Base-by-base conservation (phyloP, 2,329 filamentous ascomycete genomes). In the Lasiodiplodia citricola region DNA sequence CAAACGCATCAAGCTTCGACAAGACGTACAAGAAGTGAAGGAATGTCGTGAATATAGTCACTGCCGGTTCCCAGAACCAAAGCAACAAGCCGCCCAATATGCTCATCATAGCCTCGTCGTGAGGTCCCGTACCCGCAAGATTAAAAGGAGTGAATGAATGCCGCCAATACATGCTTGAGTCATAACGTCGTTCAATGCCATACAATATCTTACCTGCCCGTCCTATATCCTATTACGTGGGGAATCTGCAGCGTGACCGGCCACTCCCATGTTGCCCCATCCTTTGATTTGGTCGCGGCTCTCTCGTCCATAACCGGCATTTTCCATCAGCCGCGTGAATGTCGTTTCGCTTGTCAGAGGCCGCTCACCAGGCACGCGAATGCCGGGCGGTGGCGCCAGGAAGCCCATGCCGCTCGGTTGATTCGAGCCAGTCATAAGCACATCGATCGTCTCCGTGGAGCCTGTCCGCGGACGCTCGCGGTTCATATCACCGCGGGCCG, bases 361-460 rank as follows among this genome's bases (percentile, higher is more conserved):
- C 13, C 79, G 57, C 31, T 55, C 41, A 11, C 54, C 28, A 8
- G 55, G 25, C 18, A 37, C 70, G 41, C 78, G 65, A 16, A 67
- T 25, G 23, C 50, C 44, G 0, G 65, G 65, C 16, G 65, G 65
- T 7, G 65, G 55, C 2, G 65, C 65, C 11, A 67, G 31, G 41
- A 58, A 58, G 44, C 55, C 55, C 41, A 58, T 67, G 54, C 41
- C 64, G 18, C 54, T 66, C 37, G 51, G 25, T 23, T 56, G 52
- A 28, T 57, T 47, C 4, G 75, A 75, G n/a, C 77, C 74, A 5
- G 77, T 78, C 79, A 81, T 80, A n/a, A 80, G 70, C 25, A 83
- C 79, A 65, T 82, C 78, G 47, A 84, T 83, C 0, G 82, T 84
- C 65, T 83, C 82, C 41, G 78, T 78, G 68, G 80, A 82, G 16